Conservation (phyloP, 768 basidiomycete genomes). For the Cubamyces sp. region DNA sequence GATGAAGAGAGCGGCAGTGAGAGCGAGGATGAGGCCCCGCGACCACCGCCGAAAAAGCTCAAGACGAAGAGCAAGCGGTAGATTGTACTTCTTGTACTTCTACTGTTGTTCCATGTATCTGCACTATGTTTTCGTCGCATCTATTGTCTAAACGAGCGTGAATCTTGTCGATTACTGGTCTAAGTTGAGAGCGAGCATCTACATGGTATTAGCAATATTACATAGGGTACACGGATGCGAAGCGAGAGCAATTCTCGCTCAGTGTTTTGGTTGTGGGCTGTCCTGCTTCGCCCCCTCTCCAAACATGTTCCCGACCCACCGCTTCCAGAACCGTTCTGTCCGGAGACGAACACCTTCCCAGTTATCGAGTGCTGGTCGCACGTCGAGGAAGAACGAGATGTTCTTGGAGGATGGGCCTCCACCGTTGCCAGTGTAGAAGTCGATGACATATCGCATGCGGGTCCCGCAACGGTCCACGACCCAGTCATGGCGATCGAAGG, state of each 20-base stretch:
- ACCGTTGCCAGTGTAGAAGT: slow-evolving; percentile 90
- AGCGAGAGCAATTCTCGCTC: neutral
- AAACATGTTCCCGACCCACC: slow-evolving; percentile 33
- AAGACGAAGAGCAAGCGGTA: slow-evolving; percentile 54
- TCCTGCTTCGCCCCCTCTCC: slow-evolving; percentile 11
- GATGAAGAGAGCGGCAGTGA: slow-evolving; percentile 49
- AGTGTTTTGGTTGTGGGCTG: slow-evolving; percentile 10
- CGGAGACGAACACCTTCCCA: slow-evolving; percentile 95
- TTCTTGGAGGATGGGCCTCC: slow-evolving; percentile 49
- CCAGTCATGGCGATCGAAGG: slow-evolving; percentile 99
- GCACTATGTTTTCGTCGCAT: neutral
- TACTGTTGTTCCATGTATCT: neutral
- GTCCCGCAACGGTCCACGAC: slow-evolving; percentile 91
- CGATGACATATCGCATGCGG: slow-evolving; percentile 91
- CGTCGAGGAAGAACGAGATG: slow-evolving; percentile 91
- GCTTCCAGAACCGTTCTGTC: slow-evolving; percentile 55
- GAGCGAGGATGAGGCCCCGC: slow-evolving; percentile 49
- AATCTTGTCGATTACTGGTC: too few species aligned
- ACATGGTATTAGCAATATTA: slow-evolving; percentile 4
- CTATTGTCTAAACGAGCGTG: too few species aligned
- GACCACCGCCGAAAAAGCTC: slow-evolving; percentile 57
- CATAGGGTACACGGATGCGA: slow-evolving; percentile 12
- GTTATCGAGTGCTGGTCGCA: slow-evolving; percentile 89
- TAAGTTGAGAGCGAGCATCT: too few species aligned
- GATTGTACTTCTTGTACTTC: neutral